Evolutionary conservation across 1,284 basidiomycete genomes (phyloP), one percentile per base, ranked within the genome.

Genomic region (Dichomitus squalens): DNA sequence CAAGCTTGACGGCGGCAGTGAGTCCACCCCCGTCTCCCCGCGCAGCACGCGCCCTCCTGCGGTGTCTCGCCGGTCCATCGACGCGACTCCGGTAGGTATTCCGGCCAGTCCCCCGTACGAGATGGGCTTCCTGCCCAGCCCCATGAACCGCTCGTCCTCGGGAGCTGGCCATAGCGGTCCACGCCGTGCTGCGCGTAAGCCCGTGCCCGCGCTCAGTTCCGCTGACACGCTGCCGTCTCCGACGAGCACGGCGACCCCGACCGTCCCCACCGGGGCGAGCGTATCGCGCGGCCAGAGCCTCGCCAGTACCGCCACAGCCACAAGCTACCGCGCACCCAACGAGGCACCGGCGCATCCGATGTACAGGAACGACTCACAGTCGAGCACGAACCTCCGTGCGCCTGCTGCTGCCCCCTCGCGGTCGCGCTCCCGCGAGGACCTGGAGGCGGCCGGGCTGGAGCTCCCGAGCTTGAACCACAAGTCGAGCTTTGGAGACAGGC

Each of bases 151-250:
- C 40, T 25, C 69, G 27, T 58, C 60, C 5, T 60, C 64, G 20
- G 58, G 60, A 41, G 43, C 34, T 36, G 54, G 41, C 4, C 43
- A 43, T 7, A 58, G 63, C 31, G 49, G 47, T 21, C 59, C 54
- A 8, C 60, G 66, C 29, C 66, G 69, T n/a, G 59, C 70, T 21
- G 48, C 66, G 21, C 70, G 76, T 48, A 80, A 80, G 67, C 79
- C 79, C 2, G 78, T 79, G 18, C 79, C 79, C 16, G 68, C 71
- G 23, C 79, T 74, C 58, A 64, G 69, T 50, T 55, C 53, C 21
- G 52, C 55, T 14, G 60, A 54, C 18, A 2, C 34, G 38, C 29
- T 52, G 63, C 74, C 76, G 2, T 76, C 77, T 11, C 76, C 79
- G 8, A 66, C 72, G 18, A 76, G 70, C 60, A 61, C 68, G 31